phyloP scores from a whole-genome alignment of 441 rosid species.

The Mallotus japonicus region DNA sequence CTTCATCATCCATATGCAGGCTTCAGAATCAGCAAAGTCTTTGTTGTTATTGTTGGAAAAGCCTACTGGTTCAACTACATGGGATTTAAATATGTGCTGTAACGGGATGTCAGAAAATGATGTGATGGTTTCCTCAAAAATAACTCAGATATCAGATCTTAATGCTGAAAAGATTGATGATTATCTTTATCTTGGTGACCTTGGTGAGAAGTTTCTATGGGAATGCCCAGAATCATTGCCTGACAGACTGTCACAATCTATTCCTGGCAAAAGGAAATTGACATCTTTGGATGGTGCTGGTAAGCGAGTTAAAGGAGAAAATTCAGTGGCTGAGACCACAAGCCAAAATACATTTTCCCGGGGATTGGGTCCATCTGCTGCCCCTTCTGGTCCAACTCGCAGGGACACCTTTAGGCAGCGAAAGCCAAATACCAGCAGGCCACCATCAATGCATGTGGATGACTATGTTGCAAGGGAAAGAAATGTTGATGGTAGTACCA shows the following conservation, averaged over 20 bases:
- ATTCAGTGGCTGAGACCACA: slow-evolving; percentile 54
- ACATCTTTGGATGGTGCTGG: slow-evolving; percentile 63
- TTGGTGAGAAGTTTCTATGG: slow-evolving; percentile 77
- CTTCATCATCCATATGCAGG: slow-evolving; percentile 42
- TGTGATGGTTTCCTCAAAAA: slow-evolving; percentile 38
- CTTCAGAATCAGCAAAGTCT: slow-evolving; percentile 42
- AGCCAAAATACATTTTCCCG: slow-evolving; percentile 62
- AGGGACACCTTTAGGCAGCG: slow-evolving; percentile 93
- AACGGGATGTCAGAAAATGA: slow-evolving; percentile 31
- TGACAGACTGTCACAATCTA: slow-evolving; percentile 70
- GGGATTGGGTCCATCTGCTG: slow-evolving; percentile 58
- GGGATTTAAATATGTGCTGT: slow-evolving; percentile 42
- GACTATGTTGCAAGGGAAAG: slow-evolving; percentile 99
- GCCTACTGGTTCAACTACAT: slow-evolving; percentile 39
- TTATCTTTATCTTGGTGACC: slow-evolving; percentile 55
- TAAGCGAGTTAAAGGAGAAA: slow-evolving; percentile 77
- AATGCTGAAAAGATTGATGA: slow-evolving; percentile 47
- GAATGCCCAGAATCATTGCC: slow-evolving; percentile 96
- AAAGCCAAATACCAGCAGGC: slow-evolving; percentile 96
- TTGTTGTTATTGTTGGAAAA: slow-evolving; percentile 64
- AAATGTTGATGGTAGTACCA: slow-evolving; percentile 65
- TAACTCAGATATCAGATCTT: slow-evolving; percentile 39
- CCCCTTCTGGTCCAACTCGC: slow-evolving; percentile 70
- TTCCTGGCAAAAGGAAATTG: slow-evolving; percentile 65
- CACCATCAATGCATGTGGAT: slow-evolving; percentile 99